Base-by-base conservation (phyloP, 2,329 filamentous ascomycete species). In the Fusarium ambrosium region DNA sequence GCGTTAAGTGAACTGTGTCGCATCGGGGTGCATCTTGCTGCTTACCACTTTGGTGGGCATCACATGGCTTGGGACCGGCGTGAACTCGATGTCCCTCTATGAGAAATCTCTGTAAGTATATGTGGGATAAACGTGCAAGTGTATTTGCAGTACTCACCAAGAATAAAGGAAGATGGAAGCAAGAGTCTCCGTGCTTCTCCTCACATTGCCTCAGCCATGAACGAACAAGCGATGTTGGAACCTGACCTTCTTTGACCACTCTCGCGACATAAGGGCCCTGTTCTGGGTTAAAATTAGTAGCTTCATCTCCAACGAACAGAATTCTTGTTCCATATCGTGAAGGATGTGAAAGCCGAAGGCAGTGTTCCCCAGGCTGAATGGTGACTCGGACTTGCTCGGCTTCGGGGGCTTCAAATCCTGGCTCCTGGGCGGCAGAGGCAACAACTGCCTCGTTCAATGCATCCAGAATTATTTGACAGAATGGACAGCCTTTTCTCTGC, bases 141-240 rank as follows among this genome's bases (percentile, higher is more conserved):
- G 4, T 6, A 24, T 22, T 22, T 29, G 20, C 18, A 14, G 3
- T 32, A 34, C 66, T 66, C 16, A 66, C 66, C 6, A 69, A 9
- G 22, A 14, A 24, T 13, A 22, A n/a, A n/a, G 67, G 66, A 43
- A 62, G 45, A n/a, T 69, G 67, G 32, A 29, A 62, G 45, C 67
- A 69, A 22, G 37, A 13, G 9, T 62, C 32, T 9, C 67, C 62
- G 18, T 69, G 67, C 13, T 14, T 13, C 9, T 62, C 29, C 9
- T 66, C 63, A 18, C 63, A 66, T 51, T 48, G 56, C 24, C 37
- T 48, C 39, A 66, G 37, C 67, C 67, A 69, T 1, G 39, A 69
- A 18, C 51, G 53, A 22, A 58, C 32, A 10, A 66, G n/a, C 2
- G 56, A 59, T 32, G 37, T 14, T 14, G 62, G 18, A 11, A 66